A percentile compares a stretch with the other conserved stretches of the same genome.
Conservation (phyloP, 805 yeast genomes). For the Saccharomycopsis sp. region DNA sequence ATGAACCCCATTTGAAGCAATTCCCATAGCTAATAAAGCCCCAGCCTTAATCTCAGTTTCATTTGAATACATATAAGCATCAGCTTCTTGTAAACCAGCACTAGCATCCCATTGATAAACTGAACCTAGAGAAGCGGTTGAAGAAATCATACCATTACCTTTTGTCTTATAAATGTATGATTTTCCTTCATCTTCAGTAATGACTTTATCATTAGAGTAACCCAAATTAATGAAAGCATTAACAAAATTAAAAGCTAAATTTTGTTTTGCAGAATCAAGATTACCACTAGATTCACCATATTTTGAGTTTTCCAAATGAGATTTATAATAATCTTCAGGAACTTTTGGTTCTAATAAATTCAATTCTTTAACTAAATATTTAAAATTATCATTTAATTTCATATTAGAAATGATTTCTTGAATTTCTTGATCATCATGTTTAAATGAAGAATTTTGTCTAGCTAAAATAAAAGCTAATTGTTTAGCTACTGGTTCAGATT, state of each 20-base stretch:
- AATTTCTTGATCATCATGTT: constrained; percentile 51
- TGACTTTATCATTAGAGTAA: constrained; percentile 72
- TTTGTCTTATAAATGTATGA: constrained; percentile 89
- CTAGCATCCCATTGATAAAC: constrained; percentile 84
- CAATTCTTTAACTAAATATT: constrained; percentile 74
- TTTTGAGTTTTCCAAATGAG: constrained; percentile 70
- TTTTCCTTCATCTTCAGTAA: constrained; percentile 61
- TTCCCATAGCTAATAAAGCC: constrained; percentile 90
- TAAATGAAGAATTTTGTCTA: constrained; percentile 74
- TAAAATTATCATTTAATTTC: constrained; percentile 66
- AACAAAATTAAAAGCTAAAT: constrained; percentile 89
- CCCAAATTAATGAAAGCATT: constrained; percentile 89
- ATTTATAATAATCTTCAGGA: constrained; percentile 91
- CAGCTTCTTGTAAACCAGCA: constrained; percentile 83
- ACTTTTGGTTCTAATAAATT: constrained; percentile 82
- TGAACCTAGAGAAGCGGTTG: constrained; percentile 87
- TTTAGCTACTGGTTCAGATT: constrained; percentile 65
- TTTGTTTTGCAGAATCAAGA: constrained; percentile 89
- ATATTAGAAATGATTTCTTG: constrained; percentile 80
- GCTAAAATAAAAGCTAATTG: constrained; percentile 88
- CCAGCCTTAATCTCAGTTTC: constrained; percentile 92
- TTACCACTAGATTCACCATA: constrained; percentile 42
- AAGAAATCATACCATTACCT: constrained; percentile 82
- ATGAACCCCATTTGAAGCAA: constrained; percentile 84
- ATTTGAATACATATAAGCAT: constrained; percentile 75